Evolutionary conservation across 2,329 filamentous ascomycete species (phyloP).

Genomic region (Claviceps sorghi): DNA sequence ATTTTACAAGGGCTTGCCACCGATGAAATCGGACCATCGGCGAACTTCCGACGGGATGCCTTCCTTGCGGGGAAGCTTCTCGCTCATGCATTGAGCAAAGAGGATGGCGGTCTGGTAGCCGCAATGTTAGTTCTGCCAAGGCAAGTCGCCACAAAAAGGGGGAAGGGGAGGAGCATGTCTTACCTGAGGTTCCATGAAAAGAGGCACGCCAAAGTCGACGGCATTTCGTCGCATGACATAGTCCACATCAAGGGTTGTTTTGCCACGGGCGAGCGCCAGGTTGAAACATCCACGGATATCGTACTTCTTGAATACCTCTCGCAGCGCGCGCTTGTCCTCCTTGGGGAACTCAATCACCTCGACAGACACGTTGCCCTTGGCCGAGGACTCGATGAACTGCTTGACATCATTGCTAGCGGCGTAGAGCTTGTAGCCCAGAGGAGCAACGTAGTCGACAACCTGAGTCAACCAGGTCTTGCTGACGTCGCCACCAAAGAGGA

Average conservation of each 20-base stretch:
- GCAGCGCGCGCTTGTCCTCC: slow-evolving; percentile 84
- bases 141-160: neutral
- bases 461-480: slow-evolving; percentile 55
- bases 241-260: slow-evolving; percentile 78
- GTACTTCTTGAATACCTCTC: slow-evolving; percentile 93
- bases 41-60: slow-evolving; percentile 85
- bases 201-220: slow-evolving; percentile 91
- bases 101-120: slow-evolving; percentile 70
- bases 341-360: slow-evolving; percentile 95
- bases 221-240: slow-evolving; percentile 98
- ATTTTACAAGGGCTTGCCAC: slow-evolving; percentile 56
- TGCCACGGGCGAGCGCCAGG: slow-evolving; percentile 68
- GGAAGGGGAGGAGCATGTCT: slow-evolving; percentile 15
- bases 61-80: slow-evolving; percentile 79
- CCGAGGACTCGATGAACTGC: slow-evolving; percentile 58
- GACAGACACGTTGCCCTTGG: slow-evolving; percentile 54
- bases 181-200: slow-evolving; percentile 98
- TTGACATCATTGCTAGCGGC: slow-evolving; percentile 74
- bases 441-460: slow-evolving; percentile 75
- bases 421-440: slow-evolving; percentile 88
- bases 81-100: slow-evolving; percentile 92
- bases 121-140: neutral
- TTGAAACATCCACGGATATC: slow-evolving; percentile 95
- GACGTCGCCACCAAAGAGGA: slow-evolving; percentile 81
- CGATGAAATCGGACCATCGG: slow-evolving; percentile 91